Evolutionary conservation across 225 moss, liverwort and hornwort genomes (phyloP), one percentile per base, ranked within the genome.

Genomic region (Polytrichum formosum): DNA sequence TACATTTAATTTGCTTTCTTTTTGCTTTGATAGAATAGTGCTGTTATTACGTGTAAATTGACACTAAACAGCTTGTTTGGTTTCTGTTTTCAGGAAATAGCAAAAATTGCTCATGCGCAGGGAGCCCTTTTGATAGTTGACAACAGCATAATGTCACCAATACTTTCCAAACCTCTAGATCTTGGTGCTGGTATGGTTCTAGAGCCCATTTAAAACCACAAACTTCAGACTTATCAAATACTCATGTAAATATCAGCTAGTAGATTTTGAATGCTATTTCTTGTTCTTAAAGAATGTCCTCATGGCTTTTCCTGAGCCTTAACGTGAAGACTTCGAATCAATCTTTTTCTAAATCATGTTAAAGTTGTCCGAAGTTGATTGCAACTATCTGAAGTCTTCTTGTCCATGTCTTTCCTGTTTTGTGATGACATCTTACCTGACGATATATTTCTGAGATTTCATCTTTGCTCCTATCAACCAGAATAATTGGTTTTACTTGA

Each of bases 121-220:
- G 91, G 93, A 26, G 91, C 93, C 63, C 76, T 96, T 29, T 55
- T 96, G 74, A 77, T 96, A 69, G 91, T 96, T 26, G 96, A 96
- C 77, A 96, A 96, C 76, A 96, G 93, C 79, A 96, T 91, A 53
- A 91, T 96, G 93, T 96, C 96, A 61, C 93, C 91, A 18, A 76
- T 96, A 74, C 91, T 96, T 65, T 90, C 83, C 35, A 93, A 82
- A 68, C 96, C 96, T 33, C 73, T 96, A 61, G 84, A 82, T 53
- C 82, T 96, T 56, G 96, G 93, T 73, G 93, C 96, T 81, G 95
- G 95, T 93, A 77, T 58, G 58, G 6, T 58, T 9, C 23, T 20
- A 58, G 20, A 58, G 23, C 21, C 21, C 20, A 58, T 6, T 58
- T 23, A 46, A 46, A 16, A 46, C 16, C 10, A 46, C 10, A 46